Conservation (phyloP, 2,329 filamentous ascomycete species). For the Neurospora crassa region DNA sequence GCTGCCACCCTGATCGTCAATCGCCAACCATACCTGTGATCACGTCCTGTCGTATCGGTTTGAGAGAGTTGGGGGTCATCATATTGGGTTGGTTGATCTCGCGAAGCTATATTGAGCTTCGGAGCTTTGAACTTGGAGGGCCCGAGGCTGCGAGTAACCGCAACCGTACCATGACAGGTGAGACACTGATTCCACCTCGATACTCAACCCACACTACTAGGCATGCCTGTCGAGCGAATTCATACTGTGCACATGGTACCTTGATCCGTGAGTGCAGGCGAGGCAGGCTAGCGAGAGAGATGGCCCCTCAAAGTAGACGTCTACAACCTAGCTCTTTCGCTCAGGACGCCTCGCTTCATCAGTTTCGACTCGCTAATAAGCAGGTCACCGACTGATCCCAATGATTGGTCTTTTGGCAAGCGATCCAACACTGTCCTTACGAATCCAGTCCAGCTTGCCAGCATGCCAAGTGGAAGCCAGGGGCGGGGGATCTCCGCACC, state of each 20-base stretch:
- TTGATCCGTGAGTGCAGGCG: not conserved
- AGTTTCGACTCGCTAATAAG: not conserved
- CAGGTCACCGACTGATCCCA: not conserved
- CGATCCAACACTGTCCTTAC: not conserved
- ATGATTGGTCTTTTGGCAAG: not conserved
- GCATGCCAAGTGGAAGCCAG: not conserved
- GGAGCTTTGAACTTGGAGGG: not conserved
- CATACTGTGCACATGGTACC: not conserved
- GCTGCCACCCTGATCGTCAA: not conserved
- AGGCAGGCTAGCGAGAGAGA: not conserved
- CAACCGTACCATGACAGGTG: not conserved
- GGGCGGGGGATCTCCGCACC: not conserved
- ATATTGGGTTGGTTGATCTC: not conserved
- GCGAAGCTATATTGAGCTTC: not conserved
- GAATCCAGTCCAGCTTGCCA: not conserved
- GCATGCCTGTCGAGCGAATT: not conserved
- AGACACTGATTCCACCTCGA: not conserved
- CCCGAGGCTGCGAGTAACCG: not conserved
- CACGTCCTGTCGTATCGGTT: not conserved
- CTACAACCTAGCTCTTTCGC: not conserved
- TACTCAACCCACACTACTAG: not conserved
- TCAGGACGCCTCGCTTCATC: not conserved
- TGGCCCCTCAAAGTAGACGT: not conserved
- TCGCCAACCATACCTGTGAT: not conserved
- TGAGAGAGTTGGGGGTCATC: not conserved